These are phyloP conservation scores for Mycena alexandri DNA, from an alignment of 768 basidiomycete species.

Conservation along the genomic window DNA sequence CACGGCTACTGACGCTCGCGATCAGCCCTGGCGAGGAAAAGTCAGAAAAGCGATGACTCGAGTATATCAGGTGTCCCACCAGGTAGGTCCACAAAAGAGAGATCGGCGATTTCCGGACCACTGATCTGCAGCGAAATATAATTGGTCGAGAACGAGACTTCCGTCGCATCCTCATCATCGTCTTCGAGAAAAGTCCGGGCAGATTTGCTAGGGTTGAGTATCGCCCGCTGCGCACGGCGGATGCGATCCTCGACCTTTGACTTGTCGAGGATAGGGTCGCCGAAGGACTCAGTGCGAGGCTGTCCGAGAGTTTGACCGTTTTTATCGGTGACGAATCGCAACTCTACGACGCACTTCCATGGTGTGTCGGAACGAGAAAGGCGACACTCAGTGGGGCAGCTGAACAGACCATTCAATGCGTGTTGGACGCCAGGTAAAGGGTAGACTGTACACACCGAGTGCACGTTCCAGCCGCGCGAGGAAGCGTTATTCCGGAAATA, in stretches of 20 bases:
- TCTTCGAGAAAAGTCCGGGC: constrained; percentile 53
- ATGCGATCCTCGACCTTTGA: constrained; percentile 74
- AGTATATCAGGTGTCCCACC: constrained; percentile 54
- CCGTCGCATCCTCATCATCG: constrained; percentile 45
- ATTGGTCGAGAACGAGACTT: constrained; percentile 65
- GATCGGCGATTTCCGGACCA: constrained; percentile 69
- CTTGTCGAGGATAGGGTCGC: constrained; percentile 63
- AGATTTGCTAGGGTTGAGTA: constrained; percentile 66
- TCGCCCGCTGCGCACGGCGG: constrained; percentile 72
- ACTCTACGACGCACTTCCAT: constrained; percentile 66
- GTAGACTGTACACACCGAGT: constrained; percentile 63
- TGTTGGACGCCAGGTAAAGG: background rate
- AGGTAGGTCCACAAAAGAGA: constrained; percentile 76
- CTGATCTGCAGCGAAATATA: constrained; percentile 71
- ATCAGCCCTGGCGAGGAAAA: constrained; percentile 63
- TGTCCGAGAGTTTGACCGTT: constrained; percentile 54
- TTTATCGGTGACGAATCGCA: constrained; percentile 59
- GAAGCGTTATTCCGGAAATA: constrained; percentile 79
- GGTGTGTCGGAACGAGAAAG: constrained; percentile 53
- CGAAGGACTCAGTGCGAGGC: constrained; percentile 58
- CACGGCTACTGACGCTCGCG: constrained; percentile 60
- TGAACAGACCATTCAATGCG: constrained; percentile 36
- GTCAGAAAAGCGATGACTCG: background rate
- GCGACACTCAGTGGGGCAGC: constrained; percentile 71
- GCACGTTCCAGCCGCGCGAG: constrained; percentile 69